These are phyloP conservation scores for Metschnikowia noctiluminum DNA, from an alignment of 805 yeast genomes.

Conservation along the genomic window DNA sequence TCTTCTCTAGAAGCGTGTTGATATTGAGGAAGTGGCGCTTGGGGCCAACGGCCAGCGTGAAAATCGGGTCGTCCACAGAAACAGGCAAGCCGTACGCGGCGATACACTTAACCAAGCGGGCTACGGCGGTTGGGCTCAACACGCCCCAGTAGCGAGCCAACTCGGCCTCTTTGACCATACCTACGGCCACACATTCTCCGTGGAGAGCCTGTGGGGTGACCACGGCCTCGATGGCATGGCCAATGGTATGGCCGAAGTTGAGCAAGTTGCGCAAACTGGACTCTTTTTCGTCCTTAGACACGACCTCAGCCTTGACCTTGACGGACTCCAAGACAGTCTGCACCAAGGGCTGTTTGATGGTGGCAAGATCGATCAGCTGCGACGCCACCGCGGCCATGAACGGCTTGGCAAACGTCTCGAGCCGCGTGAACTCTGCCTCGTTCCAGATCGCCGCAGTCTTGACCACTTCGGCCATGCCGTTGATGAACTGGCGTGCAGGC, in stretches of 20 bases:
- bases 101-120: conserved; percentile 79
- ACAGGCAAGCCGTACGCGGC: conserved; percentile 85
- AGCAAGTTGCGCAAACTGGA: conserved; percentile 88
- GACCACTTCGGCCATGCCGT: conserved; percentile 97
- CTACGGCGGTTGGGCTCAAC: conserved; percentile 88
- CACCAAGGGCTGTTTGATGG: conserved; percentile 70
- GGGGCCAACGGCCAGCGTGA: conserved; percentile 61
- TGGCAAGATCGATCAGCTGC: conserved; percentile 47
- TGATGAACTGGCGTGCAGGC: conserved; percentile 91
- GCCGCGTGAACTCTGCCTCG: conserved; percentile 78
- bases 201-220: conserved; percentile 94
- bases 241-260: conserved; percentile 95
- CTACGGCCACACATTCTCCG: conserved; percentile 99
- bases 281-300: conserved; percentile 90
- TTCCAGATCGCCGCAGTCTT: conserved; percentile 99
- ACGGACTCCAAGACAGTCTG: conserved; percentile 83
- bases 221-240: conserved; percentile 98
- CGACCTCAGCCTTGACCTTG: conserved; percentile 90
- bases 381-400: conserved; percentile 64
- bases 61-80: conserved; percentile 66
- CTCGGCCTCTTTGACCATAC: conserved; percentile 93
- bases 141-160: conserved; percentile 88
- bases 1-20: conserved; percentile 68
- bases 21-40: conserved; percentile 67
- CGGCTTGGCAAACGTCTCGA: conserved; percentile 68